Percentiles rank a stretch among this genome's conserved stretches.
phyloP scores from a whole-genome alignment of 2,329 filamentous ascomycete genomes.

The Verticillium klebahnii region DNA sequence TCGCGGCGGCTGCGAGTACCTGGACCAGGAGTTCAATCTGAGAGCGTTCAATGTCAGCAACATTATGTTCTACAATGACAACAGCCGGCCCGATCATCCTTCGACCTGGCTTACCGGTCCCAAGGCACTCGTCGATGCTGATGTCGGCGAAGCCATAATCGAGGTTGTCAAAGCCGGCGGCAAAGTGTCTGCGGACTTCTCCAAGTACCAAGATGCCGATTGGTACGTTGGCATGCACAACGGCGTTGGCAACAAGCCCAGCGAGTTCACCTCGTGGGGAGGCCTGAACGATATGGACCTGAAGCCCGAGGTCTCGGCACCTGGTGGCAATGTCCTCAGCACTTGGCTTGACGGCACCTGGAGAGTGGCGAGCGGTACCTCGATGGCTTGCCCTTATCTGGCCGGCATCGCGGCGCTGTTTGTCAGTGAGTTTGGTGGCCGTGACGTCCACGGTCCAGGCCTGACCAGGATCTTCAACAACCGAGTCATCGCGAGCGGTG shows the following conservation, averaged over 20 bases:
- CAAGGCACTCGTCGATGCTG: not conserved
- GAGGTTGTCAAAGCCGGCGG: slow-evolving; percentile 11
- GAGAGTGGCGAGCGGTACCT: slow-evolving; percentile 11
- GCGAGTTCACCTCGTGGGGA: slow-evolving; percentile 1
- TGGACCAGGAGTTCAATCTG: slow-evolving; percentile 47
- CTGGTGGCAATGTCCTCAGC: slow-evolving; percentile 6
- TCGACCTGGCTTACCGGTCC: slow-evolving; percentile 5
- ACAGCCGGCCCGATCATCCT: slow-evolving; percentile 19
- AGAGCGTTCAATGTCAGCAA: slow-evolving; percentile 52
- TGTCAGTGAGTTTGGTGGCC: not conserved
- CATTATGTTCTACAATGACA: slow-evolving; percentile 57
- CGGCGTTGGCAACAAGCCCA: slow-evolving; percentile 10
- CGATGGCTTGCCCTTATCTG: slow-evolving; percentile 1
- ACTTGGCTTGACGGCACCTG: slow-evolving; percentile 8
- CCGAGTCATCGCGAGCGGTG: slow-evolving; percentile 17
- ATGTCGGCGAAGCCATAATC: slow-evolving; percentile 14
- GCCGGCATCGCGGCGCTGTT: slow-evolving; percentile 1
- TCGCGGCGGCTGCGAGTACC: slow-evolving; percentile 45
- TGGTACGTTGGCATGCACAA: slow-evolving; percentile 26
- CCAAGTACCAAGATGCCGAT: slow-evolving; percentile 7
- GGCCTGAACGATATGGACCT: slow-evolving; percentile 5
- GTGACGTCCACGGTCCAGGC: not conserved
- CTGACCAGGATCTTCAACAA: not conserved
- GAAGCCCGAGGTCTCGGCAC: slow-evolving; percentile 10
- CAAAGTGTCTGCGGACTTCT: slow-evolving; percentile 13